phyloP scores from a whole-genome alignment of 768 basidiomycete species.

The Gelatoporia subvermispora region DNA sequence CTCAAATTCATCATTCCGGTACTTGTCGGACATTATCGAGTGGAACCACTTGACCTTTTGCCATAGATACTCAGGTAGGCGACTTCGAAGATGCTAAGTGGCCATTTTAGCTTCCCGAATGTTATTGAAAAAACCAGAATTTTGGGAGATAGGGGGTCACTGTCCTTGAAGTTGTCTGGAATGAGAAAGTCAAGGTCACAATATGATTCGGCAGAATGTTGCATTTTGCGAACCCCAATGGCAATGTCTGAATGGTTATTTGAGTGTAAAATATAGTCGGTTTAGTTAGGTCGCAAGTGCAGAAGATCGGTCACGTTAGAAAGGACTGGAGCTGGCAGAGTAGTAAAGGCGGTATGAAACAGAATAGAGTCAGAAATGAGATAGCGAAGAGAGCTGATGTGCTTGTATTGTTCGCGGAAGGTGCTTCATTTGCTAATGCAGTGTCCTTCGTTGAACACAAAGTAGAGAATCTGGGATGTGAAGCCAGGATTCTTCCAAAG shows the following conservation, averaged over 20 bases:
- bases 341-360: background rate
- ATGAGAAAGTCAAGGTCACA: background rate
- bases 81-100: constrained; percentile 3
- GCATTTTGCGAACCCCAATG: background rate
- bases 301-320: background rate
- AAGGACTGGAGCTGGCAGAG: background rate
- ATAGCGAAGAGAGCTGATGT: constrained; percentile 20
- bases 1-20: no score
- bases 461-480: constrained; percentile 16
- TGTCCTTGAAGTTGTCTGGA: no score
- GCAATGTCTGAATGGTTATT: background rate
- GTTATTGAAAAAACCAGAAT: constrained; percentile 21
- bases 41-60: constrained; percentile 23
- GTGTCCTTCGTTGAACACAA: constrained; percentile 36
- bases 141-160: constrained; percentile 2
- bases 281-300: background rate
- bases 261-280: background rate
- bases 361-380: constrained; percentile 20
- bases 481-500: constrained; percentile 21
- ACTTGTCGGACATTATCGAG: constrained; percentile 21
- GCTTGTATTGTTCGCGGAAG: constrained; percentile 32
- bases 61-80: background rate
- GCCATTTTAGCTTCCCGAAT: constrained; percentile 12
- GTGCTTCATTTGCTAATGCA: constrained; percentile 34
- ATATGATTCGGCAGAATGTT: background rate